Percentiles rank a stretch among this genome's conserved stretches.
Conservation (phyloP, 495 filamentous ascomycete genomes). For the Astrothelium subdiscretum region DNA sequence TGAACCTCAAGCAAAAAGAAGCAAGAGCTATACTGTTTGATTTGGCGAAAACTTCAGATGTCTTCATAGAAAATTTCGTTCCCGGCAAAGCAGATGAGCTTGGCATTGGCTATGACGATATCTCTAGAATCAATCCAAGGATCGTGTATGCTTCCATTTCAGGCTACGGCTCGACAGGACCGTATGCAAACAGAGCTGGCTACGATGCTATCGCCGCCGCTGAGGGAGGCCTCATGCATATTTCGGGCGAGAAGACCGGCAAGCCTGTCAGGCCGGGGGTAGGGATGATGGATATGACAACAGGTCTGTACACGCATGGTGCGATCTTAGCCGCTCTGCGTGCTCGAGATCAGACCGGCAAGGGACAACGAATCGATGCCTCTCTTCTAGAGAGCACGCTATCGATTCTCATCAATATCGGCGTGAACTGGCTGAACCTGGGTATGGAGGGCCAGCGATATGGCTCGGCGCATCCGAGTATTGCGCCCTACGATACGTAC, state of each 20-base stretch:
- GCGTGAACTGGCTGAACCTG: conserved; percentile 24
- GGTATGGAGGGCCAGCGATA: conserved; percentile 23
- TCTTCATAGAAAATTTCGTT: conserved; percentile 29
- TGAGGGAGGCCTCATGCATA: conserved; percentile 29
- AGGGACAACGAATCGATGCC: conserved; percentile 24
- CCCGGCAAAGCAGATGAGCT: conserved; percentile 23
- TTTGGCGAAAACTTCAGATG: conserved; percentile 21
- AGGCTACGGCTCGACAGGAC: conserved; percentile 25
- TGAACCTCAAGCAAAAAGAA: conserved; percentile 17
- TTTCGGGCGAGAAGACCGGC: conserved; percentile 25
- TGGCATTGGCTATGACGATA: conserved; percentile 18
- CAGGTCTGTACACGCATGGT: conserved; percentile 27
- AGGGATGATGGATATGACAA: conserved; percentile 27
- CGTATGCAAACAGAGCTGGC: conserved; percentile 22
- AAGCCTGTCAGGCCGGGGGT: conserved; percentile 25
- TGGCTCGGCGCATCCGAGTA: conserved; percentile 26
- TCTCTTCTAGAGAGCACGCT: conserved; percentile 26
- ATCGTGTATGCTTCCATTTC: conserved; percentile 27
- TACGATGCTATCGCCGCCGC: conserved; percentile 24
- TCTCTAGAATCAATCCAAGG: conserved; percentile 19
- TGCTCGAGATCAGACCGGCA: conserved; percentile 21
- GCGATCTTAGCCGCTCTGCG: conserved; percentile 23
- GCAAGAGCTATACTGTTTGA: conserved; percentile 12
- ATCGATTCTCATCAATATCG: conserved; percentile 23
- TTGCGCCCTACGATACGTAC: conserved; percentile 28